Evolutionary conservation across 2,329 filamentous ascomycete genomes (phyloP), one percentile per base, ranked within the genome.

Genomic region (Elsinoe perseae): DNA sequence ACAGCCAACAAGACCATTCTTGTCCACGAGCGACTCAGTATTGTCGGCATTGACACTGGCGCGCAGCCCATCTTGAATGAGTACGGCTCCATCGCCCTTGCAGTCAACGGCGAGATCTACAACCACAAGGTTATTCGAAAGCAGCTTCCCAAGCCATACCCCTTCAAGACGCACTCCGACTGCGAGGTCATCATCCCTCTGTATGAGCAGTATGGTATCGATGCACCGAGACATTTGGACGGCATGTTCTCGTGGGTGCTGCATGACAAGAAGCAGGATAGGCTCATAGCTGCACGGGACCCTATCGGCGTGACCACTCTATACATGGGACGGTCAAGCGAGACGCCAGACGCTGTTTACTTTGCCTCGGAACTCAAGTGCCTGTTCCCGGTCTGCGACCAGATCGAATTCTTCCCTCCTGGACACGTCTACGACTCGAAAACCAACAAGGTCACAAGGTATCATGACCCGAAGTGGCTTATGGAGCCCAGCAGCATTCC

Each of bases 221-320:
- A 97, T 68, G 89, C 92, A 58, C 91, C 93, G 60, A 93, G 92
- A 74, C 80, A 89, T 73, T 84, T 98, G 64, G 93, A 98, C 72
- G 93, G 93, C 77, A 98, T 98, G 93, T 98, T 98, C 81, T 96
- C 92, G 14, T 98, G 95, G 77, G 91, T 98, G 57, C 82, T 98
- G 54, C 95, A 95, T 75, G 93, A 98, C 78, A 95, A 95, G 81
- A 85, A 83, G 64, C 84, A 90, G 72, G 87, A 98, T 78, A 86
- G 93, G 64, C 87, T 90, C 61, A 84, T 98, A 68, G 93, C 93
- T 58, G 93, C 93, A 56, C 85, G 93, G 70, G 93, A 98, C 72
- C 93, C 93, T 32, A 96, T 98, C 66, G 93, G 93, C 65, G 85
- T 98, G 72, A 97, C 91, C 63, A 96, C 89, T 61, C 90, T 98